Conservation (phyloP, 2,329 filamentous ascomycete species). For the Emmonsiellopsis sp. region DNA sequence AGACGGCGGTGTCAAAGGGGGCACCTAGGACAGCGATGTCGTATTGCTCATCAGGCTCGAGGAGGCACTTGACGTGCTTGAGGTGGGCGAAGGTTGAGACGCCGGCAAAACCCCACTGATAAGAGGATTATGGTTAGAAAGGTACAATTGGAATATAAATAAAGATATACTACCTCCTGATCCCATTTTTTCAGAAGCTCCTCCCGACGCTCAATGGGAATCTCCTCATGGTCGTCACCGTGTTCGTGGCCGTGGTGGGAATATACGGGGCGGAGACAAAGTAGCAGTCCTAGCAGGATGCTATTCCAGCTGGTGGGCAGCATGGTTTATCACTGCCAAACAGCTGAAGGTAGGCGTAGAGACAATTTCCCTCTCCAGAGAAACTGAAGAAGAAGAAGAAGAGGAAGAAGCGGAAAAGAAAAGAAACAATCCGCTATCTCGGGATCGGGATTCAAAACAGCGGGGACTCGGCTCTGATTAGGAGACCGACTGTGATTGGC, state of each 20-base stretch:
- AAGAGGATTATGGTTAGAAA: slow-evolving; percentile 5
- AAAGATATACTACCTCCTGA: slow-evolving; percentile 28
- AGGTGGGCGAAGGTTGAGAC: slow-evolving; percentile 69
- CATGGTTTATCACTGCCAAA: neutral
- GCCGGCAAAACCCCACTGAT: slow-evolving; percentile 58
- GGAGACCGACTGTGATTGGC: neutral
- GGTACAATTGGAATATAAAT: neutral
- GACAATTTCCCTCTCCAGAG: neutral
- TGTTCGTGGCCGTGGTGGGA: slow-evolving; percentile 26
- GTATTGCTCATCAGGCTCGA: slow-evolving; percentile 52
- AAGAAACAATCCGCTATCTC: neutral
- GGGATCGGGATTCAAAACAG: neutral
- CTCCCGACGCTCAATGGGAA: slow-evolving; percentile 29
- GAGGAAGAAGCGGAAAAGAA: too few species aligned
- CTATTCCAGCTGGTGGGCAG: neutral
- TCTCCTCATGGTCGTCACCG: slow-evolving; percentile 31
- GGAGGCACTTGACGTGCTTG: slow-evolving; percentile 58
- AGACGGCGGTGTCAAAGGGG: slow-evolving; percentile 65
- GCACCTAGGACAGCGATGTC: slow-evolving; percentile 65
- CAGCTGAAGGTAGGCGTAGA: neutral
- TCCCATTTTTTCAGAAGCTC: slow-evolving; percentile 40
- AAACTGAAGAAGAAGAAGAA: neutral
- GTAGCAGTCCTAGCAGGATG: slow-evolving; percentile 21
- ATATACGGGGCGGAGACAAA: slow-evolving; percentile 22
- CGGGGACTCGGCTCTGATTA: neutral